Evolutionary conservation across 2,329 filamentous ascomycete species (phyloP), one percentile per base, ranked within the genome.

Genomic region (Neofusicoccum sp.): DNA sequence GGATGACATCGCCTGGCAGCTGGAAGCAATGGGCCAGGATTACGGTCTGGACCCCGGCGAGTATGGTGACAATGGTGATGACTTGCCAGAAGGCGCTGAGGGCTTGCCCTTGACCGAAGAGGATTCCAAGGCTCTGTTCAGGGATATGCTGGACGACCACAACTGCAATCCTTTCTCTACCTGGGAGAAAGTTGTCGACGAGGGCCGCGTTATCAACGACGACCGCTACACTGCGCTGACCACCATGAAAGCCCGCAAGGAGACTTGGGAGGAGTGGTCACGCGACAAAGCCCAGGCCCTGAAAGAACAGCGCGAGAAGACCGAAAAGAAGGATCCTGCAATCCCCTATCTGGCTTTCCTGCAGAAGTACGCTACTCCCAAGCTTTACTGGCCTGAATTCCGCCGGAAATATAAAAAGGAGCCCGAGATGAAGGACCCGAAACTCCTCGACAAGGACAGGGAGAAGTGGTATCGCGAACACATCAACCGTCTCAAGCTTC

Each of bases 341-440:
- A 89, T 97, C 67, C 87, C 89, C 0, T 99, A 96, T 74, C 79
- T 98, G 65, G 84, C 85, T 0, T 90, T 99, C 66, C 81, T 99
- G 34, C 87, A 94, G 66, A 86, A 89, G 54, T 86, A 92, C 68
- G 94, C 93, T 0, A 95, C 89, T 0, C 89, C 92, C 0, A 98
- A 97, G 78, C 83, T 99, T 1, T 99, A 96, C 81, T 99, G 95
- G 95, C 89, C 92, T 0, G 95, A 99, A 74, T 99, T 99, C 78
- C 92, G 91, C 70, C 84, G 95, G 37, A 99, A 97, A 74, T 95
- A 87, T 77, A 90, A 89, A 67, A 93, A 90, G 67, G 93, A 96
- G 67, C 77, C 85, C 0, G 85, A 88, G 59, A 93, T 99, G 90
- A 90, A 89, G 65, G 90, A 94, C 64, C 80, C 85, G 14, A 79